These are phyloP conservation scores for Populus simonii DNA, from an alignment of 345 rosid species.

Conservation along the genomic window DNA sequence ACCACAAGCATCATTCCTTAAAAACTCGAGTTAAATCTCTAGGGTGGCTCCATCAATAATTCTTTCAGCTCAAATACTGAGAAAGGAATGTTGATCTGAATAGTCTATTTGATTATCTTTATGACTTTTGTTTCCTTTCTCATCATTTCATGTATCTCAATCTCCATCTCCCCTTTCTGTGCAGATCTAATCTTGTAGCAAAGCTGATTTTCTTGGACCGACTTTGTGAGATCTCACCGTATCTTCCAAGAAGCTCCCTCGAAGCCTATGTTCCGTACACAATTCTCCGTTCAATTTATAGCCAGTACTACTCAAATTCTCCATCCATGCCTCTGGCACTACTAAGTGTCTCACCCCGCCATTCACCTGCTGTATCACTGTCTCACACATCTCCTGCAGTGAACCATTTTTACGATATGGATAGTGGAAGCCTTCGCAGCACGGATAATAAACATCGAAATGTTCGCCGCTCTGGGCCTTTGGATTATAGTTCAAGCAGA, in stretches of 20 bases:
- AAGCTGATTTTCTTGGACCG: slow-evolving; percentile 95
- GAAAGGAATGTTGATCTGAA: background rate
- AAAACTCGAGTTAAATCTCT: background rate
- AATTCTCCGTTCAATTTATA: slow-evolving; percentile 81
- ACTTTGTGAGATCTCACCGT: slow-evolving; percentile 85
- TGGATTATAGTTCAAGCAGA: slow-evolving; percentile 82
- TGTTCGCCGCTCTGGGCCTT: slow-evolving; percentile 85
- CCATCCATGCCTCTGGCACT: slow-evolving; percentile 57
- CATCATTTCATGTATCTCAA: background rate
- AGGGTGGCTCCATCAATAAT: background rate
- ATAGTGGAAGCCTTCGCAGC: slow-evolving; percentile 44
- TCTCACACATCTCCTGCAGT: slow-evolving; percentile 67
- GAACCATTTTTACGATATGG: slow-evolving; percentile 47
- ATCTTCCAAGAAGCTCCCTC: slow-evolving; percentile 86
- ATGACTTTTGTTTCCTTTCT: background rate
- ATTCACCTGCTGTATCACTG: slow-evolving; percentile 68
- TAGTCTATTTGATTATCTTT: background rate
- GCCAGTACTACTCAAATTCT: slow-evolving; percentile 78
- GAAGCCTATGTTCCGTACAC: slow-evolving; percentile 82
- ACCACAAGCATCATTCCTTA: background rate
- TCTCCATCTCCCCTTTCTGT: background rate
- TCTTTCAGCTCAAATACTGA: background rate
- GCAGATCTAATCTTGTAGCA: slow-evolving; percentile 90
- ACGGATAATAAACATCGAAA: slow-evolving; percentile 49
- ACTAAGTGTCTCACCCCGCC: slow-evolving; percentile 57